phyloP scores from a whole-genome alignment of 1,284 basidiomycete genomes.

The Rhizoctonia solani region DNA sequence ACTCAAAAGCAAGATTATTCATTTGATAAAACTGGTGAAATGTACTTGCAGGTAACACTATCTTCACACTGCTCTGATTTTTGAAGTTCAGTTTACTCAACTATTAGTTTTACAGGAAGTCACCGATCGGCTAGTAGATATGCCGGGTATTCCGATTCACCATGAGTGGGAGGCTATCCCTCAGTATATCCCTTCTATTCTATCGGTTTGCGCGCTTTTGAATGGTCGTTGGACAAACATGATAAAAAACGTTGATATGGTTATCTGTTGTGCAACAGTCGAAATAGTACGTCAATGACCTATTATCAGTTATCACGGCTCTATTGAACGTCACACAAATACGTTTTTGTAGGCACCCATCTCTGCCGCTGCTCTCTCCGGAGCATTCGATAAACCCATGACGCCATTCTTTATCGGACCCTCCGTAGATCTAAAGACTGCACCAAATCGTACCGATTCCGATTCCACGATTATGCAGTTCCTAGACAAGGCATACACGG shows the following conservation, averaged over 20 bases:
- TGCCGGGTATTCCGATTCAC: slow-evolving; percentile 1
- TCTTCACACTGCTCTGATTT: not conserved
- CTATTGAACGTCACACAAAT: too few species aligned
- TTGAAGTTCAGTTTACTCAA: not conserved
- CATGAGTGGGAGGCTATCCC: slow-evolving; percentile 15
- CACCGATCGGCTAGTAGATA: not conserved
- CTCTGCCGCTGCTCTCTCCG: not conserved
- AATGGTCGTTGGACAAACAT: not conserved
- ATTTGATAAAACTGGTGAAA: not conserved
- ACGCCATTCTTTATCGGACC: slow-evolving; percentile 5
- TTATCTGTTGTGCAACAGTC: not conserved
- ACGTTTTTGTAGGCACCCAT: not conserved
- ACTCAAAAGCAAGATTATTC: not conserved
- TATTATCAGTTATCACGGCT: not conserved
- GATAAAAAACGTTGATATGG: not conserved
- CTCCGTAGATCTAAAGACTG: not conserved
- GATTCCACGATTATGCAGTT: not conserved
- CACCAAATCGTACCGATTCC: not conserved
- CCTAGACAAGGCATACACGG: slow-evolving; percentile 25
- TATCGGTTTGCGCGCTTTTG: not conserved
- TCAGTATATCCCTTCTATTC: not conserved
- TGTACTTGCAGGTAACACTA: not conserved
- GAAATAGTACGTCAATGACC: not conserved
- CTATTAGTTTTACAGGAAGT: not conserved
- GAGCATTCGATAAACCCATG: not conserved